Evolutionary conservation across 208 protist genomes (phyloP).

Genomic region (Leptomonas pyrrhocoris): DNA sequence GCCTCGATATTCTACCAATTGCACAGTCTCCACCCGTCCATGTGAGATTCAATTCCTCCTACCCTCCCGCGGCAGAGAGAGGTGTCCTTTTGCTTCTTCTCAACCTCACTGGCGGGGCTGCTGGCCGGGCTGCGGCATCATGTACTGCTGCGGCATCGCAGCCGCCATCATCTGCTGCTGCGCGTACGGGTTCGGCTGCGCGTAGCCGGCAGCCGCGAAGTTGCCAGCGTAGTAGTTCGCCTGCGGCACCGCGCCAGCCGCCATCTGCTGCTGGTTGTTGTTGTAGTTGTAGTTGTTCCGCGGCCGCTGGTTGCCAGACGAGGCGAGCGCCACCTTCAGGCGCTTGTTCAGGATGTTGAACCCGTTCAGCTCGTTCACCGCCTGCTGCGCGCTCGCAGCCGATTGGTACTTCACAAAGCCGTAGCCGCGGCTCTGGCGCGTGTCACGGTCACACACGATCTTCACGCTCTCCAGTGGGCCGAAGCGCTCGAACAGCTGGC

Average conservation of each 20-base stretch:
- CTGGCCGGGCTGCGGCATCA: slow-evolving; percentile 49
- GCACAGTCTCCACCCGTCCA: too few species aligned
- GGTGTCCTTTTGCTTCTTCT: background rate
- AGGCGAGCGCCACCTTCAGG: slow-evolving; percentile 84
- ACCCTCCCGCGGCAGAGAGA: background rate
- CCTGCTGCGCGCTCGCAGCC: slow-evolving; percentile 69
- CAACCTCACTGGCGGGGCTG: slow-evolving; percentile 33
- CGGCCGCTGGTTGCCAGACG: slow-evolving; percentile 67
- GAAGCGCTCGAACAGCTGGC: slow-evolving; percentile 82
- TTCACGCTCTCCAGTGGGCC: slow-evolving; percentile 87
- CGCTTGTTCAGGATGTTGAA: slow-evolving; percentile 88
- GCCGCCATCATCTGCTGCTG: slow-evolving; percentile 67
- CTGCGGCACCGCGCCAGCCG: slow-evolving; percentile 24
- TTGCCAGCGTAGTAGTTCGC: slow-evolving; percentile 61
- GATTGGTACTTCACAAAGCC: slow-evolving; percentile 90
- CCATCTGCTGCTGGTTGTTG: slow-evolving; percentile 21
- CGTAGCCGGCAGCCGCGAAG: slow-evolving; percentile 54
- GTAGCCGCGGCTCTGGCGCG: slow-evolving; percentile 85
- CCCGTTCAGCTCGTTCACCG: slow-evolving; percentile 80
- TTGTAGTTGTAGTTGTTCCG: slow-evolving; percentile 43
- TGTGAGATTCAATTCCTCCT: background rate
- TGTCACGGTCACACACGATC: slow-evolving; percentile 88
- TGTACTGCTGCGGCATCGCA: slow-evolving; percentile 60
- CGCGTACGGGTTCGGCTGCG: slow-evolving; percentile 63
- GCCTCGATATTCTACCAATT: too few species aligned